phyloP scores from a whole-genome alignment of 2,329 filamentous ascomycete species.

The Septoria linicola region DNA sequence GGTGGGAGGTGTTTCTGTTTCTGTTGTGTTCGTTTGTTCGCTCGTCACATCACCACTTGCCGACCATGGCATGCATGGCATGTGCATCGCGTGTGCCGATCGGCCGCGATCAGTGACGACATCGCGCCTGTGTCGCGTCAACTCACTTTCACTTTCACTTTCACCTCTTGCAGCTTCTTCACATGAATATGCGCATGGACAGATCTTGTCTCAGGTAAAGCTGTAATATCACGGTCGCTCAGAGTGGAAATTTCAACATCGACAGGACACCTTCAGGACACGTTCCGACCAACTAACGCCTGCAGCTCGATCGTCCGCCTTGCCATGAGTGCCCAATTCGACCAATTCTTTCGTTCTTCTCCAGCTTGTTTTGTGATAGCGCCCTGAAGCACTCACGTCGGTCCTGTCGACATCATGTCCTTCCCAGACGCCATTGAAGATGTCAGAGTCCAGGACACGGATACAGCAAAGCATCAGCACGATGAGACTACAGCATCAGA shows the following conservation, averaged over 20 bases:
- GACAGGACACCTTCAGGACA: too few relatives aligned
- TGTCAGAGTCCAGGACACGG: background rate
- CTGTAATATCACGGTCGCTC: too few relatives aligned
- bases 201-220: too few relatives aligned
- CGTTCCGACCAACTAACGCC: too few relatives aligned
- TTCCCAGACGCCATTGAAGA: background rate
- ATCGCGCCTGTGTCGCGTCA: constrained; percentile 1
- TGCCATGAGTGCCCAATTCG: constrained; percentile 12
- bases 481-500: background rate
- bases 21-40: too few relatives aligned
- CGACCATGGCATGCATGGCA: too few relatives aligned
- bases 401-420: constrained; percentile 4
- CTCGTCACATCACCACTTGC: too few relatives aligned
- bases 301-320: too few relatives aligned
- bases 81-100: constrained; percentile 5
- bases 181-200: too few relatives aligned
- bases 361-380: background rate
- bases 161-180: too few relatives aligned
- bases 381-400: background rate
- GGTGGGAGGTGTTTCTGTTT: too few relatives aligned
- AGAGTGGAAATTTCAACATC: too few relatives aligned
- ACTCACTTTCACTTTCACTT: constrained; percentile 8
- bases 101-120: constrained; percentile 4
- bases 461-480: background rate
- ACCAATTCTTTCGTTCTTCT: constrained; percentile 1